A percentile compares a stretch with the other conserved stretches of the same genome.
Conservation (phyloP, 495 filamentous ascomycete species). For the Beverwykella pulmonaria region DNA sequence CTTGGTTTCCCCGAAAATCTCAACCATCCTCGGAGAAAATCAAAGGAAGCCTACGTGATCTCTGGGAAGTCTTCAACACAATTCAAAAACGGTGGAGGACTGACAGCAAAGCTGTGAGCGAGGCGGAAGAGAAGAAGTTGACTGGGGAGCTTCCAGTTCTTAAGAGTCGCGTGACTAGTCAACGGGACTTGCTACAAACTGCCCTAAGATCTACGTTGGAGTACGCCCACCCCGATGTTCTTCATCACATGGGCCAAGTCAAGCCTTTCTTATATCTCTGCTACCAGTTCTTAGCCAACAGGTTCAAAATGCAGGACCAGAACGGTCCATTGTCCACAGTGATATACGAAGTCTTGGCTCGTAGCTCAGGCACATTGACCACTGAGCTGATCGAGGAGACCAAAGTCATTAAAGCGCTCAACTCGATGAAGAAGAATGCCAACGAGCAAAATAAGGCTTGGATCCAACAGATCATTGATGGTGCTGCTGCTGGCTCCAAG, state of each 20-base stretch:
- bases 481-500: conserved; percentile 55
- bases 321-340: conserved; percentile 64
- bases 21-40: conserved; percentile 52
- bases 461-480: conserved; percentile 60
- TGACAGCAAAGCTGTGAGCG: conserved; percentile 59
- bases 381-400: conserved; percentile 64
- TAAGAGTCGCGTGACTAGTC: conserved; percentile 54
- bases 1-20: conserved; percentile 63
- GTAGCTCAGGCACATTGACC: conserved; percentile 62
- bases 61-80: conserved; percentile 63
- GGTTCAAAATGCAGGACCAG: conserved; percentile 66
- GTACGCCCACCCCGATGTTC: conserved; percentile 64
- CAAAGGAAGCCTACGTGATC: conserved; percentile 56
- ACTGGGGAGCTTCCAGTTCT: conserved; percentile 54
- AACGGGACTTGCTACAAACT: conserved; percentile 61
- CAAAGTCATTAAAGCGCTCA: conserved; percentile 66
- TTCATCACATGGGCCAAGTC: conserved; percentile 66
- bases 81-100: conserved; percentile 65
- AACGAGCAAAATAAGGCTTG: conserved; percentile 62
- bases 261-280: conserved; percentile 57
- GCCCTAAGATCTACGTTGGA: conserved; percentile 63
- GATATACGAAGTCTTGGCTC: conserved; percentile 59
- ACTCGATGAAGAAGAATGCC: conserved; percentile 67
- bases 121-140: conserved; percentile 57
- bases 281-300: conserved; percentile 67